phyloP scores from a whole-genome alignment of 108 stramenopile genomes.

The Poteriospumella lacustris region DNA sequence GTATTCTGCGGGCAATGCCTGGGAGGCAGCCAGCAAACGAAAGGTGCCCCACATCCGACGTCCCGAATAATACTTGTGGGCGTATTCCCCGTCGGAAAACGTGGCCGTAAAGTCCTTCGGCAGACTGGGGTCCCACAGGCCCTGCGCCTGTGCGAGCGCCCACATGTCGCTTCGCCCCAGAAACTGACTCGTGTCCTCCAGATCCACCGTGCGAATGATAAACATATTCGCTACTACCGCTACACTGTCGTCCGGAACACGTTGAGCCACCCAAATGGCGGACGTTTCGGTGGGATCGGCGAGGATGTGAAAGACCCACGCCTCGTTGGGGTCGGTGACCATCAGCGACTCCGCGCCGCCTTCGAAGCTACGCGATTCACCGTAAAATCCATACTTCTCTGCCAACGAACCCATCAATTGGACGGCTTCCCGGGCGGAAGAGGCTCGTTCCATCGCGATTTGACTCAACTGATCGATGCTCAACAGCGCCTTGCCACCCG shows the following conservation, averaged over 20 bases:
- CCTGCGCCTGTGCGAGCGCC: not conserved
- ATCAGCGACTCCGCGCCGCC: conserved; percentile 1
- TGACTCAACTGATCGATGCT: not conserved
- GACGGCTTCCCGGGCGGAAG: conserved; percentile 29
- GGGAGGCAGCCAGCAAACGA: not conserved
- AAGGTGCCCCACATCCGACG: not conserved
- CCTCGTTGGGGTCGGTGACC: not conserved
- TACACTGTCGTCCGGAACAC: not conserved
- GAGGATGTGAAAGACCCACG: conserved; percentile 18
- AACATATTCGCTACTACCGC: conserved; percentile 16
- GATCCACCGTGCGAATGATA: not conserved
- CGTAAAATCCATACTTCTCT: conserved; percentile 24
- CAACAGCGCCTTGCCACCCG: not conserved
- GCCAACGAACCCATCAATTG: conserved; percentile 12
- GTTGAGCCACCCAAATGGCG: not conserved
- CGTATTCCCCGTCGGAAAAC: not conserved
- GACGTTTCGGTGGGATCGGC: not conserved
- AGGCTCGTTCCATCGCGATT: not conserved
- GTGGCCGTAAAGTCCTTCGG: not conserved
- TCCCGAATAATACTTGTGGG: not conserved
- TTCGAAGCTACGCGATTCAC: not conserved
- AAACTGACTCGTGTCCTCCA: not conserved
- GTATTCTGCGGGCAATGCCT: not conserved
- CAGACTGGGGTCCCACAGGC: not conserved
- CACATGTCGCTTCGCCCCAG: not conserved